Evolutionary conservation across 257 asterid species (phyloP).

Genomic region (Haberlea rhodopensis): DNA sequence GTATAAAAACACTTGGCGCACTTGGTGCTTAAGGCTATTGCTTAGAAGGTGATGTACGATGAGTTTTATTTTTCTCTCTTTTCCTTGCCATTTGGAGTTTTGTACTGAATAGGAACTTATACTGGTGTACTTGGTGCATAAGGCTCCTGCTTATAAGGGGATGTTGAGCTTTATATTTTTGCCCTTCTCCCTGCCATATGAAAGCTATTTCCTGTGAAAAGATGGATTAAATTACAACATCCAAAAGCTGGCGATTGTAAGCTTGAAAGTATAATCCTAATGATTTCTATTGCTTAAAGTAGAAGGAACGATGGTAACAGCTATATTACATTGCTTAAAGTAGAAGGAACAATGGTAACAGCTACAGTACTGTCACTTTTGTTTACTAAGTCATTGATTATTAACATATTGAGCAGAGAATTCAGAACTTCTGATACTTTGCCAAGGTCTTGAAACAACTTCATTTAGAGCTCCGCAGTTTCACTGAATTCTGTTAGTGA

Average conservation of each 20-base stretch:
- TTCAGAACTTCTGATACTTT: background rate
- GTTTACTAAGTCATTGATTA: background rate
- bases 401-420: background rate
- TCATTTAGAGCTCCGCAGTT: background rate
- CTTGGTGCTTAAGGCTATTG: background rate
- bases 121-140: background rate
- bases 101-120: constrained; percentile 17
- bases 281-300: background rate
- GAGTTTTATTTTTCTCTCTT: background rate
- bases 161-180: background rate
- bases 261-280: background rate
- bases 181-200: background rate
- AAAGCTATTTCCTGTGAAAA: background rate
- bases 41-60: background rate
- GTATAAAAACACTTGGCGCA: background rate
- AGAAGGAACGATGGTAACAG: background rate
- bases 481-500: background rate
- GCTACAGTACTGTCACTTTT: background rate
- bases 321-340: background rate
- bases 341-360: background rate
- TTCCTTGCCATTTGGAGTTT: background rate
- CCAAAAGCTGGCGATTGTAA: too few relatives aligned
- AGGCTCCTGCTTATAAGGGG: constrained; percentile 14
- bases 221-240: background rate
- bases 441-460: background rate